Conservation (phyloP, 164 flowering plant species). For the Cinnamomum chago region DNA sequence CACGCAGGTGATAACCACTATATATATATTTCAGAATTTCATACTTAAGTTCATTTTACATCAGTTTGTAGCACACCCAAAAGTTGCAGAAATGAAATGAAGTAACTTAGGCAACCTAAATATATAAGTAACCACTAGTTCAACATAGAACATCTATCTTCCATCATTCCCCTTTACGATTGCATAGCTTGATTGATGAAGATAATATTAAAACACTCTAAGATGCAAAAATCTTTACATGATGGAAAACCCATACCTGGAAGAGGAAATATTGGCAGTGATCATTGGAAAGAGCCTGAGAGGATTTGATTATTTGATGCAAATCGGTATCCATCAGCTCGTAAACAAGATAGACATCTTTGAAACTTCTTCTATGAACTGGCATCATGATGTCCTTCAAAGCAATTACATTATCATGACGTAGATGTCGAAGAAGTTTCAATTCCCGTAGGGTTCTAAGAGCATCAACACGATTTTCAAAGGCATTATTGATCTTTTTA, state of each 20-base stretch:
- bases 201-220: neutral
- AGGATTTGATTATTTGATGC: constrained; percentile 88
- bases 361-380: constrained; percentile 59
- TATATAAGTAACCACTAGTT: neutral
- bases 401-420: constrained; percentile 81
- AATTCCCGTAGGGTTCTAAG: constrained; percentile 81
- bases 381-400: constrained; percentile 95
- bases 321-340: constrained; percentile 97
- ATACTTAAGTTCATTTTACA: too few species aligned
- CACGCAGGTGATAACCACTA: too few species aligned
- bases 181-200: neutral
- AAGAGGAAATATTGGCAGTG: constrained; percentile 90
- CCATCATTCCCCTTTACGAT: neutral
- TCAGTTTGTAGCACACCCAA: neutral
- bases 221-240: neutral
- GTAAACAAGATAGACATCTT: constrained; percentile 88
- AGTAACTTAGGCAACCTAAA: too few species aligned
- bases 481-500: constrained; percentile 81
- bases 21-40: neutral
- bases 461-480: constrained; percentile 85
- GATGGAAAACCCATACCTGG: constrained; percentile 52
- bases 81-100: neutral
- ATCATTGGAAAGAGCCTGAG: constrained; percentile 78
- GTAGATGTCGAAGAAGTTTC: constrained; percentile 79
- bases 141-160: neutral